Evolutionary conservation across 192 early-diverging fungal species (phyloP).

Genomic region (Fimicolochytrium jonesii): DNA sequence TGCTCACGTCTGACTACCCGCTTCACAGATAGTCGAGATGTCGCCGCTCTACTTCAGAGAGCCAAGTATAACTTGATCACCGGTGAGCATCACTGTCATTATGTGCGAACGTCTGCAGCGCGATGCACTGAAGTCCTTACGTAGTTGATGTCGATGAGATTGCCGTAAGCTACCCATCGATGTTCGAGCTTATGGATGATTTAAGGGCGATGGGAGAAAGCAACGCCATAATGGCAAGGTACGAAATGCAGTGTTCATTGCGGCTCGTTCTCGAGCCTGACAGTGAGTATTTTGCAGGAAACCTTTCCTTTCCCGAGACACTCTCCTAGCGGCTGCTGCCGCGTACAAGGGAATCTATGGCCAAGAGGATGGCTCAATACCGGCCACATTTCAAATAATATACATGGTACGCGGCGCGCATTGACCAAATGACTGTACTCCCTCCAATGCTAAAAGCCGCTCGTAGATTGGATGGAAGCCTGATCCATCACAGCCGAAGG

Average conservation of each 20-base stretch:
- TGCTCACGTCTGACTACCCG: no score
- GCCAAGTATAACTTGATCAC: constrained; percentile 88
- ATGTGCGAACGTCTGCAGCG: no score
- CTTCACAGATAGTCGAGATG: constrained; percentile 63
- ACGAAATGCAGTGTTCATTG: constrained; percentile 3
- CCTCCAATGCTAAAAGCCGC: no score
- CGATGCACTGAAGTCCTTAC: no score
- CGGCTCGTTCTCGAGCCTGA: neutral
- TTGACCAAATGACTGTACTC: no score
- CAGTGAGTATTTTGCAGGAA: constrained; percentile 14
- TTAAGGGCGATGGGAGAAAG: constrained; percentile 90
- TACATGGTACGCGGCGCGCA: constrained; percentile 29
- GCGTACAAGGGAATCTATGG: constrained; percentile 89
- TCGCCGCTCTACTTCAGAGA: constrained; percentile 72
- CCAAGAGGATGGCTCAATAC: constrained; percentile 79
- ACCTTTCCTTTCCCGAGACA: constrained; percentile 62
- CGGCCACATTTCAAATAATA: constrained; percentile 83
- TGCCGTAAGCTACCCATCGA: constrained; percentile 83
- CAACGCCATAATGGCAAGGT: constrained; percentile 78
- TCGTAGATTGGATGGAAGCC: constrained; percentile 98
- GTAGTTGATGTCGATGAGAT: constrained; percentile 87
- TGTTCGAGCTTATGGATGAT: constrained; percentile 87
- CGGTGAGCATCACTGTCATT: no score
- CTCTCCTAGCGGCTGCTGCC: constrained; percentile 74
- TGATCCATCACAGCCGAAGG: constrained; percentile 71